Conservation (phyloP, 352 stramenopile genomes). For the Aphanomyces invadans region DNA sequence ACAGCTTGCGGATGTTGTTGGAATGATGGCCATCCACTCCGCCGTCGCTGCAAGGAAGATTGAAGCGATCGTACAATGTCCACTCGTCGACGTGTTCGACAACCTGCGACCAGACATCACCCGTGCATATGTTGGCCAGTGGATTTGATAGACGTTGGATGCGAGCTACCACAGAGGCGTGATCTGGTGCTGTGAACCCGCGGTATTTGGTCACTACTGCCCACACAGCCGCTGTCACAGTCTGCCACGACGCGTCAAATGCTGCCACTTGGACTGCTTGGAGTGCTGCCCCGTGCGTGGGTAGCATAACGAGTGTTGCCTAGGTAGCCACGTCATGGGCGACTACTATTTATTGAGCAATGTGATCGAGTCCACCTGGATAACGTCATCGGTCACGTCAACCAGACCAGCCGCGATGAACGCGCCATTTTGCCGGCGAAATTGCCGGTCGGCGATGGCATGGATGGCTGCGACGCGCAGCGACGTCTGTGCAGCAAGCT, state of each 20-base stretch:
- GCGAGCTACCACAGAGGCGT: neutral
- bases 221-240: no score
- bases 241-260: no score
- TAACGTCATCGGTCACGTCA: neutral
- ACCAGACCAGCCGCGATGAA: neutral
- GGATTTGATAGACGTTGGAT: neutral
- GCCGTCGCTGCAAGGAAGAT: neutral
- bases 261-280: no score
- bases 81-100: constrained; percentile 6
- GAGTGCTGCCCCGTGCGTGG: no score
- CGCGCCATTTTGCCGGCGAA: neutral
- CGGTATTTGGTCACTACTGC: no score
- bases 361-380: neutral
- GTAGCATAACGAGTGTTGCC: no score
- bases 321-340: neutral
- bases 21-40: neutral
- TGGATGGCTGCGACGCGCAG: neutral
- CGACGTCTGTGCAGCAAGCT: neutral
- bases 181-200: neutral
- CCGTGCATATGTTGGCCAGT: neutral
- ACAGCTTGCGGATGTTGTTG: constrained; percentile 13
- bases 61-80: constrained; percentile 10
- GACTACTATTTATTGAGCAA: neutral
- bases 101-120: neutral
- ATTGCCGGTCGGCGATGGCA: constrained; percentile 3